These are phyloP conservation scores for Vaccinium vitisidaea DNA, from an alignment of 148 eudicot species.

Conservation along the genomic window DNA sequence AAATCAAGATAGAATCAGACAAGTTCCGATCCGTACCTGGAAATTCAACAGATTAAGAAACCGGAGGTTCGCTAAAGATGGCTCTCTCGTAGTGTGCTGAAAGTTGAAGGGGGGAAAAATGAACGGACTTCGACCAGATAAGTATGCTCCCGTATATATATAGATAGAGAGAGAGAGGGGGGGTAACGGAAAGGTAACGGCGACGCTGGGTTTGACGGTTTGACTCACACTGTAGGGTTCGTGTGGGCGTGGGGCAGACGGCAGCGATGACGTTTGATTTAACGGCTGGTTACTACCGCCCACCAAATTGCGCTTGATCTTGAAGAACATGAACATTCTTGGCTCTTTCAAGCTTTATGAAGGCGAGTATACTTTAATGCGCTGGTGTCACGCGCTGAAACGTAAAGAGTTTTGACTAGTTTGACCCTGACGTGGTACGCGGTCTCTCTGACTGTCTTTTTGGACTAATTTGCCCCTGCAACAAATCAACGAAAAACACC, in stretches of 20 bases:
- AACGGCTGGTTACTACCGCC: neutral
- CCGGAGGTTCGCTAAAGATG: neutral
- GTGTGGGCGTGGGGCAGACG: neutral
- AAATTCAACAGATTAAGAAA: neutral
- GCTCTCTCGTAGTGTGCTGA: neutral
- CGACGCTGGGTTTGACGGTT: neutral
- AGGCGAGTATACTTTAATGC: neutral
- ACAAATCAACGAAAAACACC: no score
- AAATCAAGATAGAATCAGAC: neutral
- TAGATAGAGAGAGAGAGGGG: neutral
- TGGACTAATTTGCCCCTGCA: no score
- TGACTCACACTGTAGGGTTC: neutral
- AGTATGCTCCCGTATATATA: neutral
- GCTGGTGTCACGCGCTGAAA: neutral
- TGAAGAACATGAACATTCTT: neutral
- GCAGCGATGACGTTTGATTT: neutral
- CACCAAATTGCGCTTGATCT: neutral
- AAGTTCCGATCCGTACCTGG: slow-evolving; percentile 18
- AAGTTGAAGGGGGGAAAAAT: neutral
- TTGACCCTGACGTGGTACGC: neutral
- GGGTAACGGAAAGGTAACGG: neutral
- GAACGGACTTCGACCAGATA: neutral
- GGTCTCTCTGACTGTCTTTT: neutral
- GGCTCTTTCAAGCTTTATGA: neutral
- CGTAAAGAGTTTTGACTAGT: neutral